Evolutionary conservation across 768 basidiomycete species (phyloP).

Genomic region (button mushroom (Agaricus bisporus)): DNA sequence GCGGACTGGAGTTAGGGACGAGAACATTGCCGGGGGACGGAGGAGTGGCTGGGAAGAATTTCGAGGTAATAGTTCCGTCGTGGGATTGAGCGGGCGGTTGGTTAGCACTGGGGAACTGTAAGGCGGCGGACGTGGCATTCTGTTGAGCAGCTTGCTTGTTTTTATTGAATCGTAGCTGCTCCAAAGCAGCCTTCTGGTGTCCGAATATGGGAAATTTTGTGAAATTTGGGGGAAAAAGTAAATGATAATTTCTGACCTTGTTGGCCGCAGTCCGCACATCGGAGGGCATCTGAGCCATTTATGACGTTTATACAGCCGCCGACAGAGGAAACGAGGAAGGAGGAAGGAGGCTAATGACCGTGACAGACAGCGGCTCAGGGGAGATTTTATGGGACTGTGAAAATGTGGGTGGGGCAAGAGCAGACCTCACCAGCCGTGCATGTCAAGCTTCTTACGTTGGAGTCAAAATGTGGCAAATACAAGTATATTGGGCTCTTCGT

Average conservation of each 20-base stretch:
- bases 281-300: slow-evolving; percentile 37
- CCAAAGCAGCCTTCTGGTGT: slow-evolving; percentile 37
- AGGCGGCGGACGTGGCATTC: slow-evolving; percentile 18
- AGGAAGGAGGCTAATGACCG: slow-evolving; percentile 12
- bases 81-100: slow-evolving; percentile 62
- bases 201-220: slow-evolving; percentile 15
- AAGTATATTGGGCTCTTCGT: slow-evolving; percentile 4
- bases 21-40: slow-evolving; percentile 52
- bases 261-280: slow-evolving; percentile 38
- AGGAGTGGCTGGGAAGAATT: slow-evolving; percentile 47
- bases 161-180: slow-evolving; percentile 42
- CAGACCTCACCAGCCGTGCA: slow-evolving; percentile 11
- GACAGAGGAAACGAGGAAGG: slow-evolving; percentile 16
- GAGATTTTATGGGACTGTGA: slow-evolving; percentile 8
- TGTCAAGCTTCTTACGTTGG: slow-evolving; percentile 34
- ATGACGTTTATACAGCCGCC: slow-evolving; percentile 10
- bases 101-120: slow-evolving; percentile 20
- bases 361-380: slow-evolving; percentile 25
- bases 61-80: slow-evolving; percentile 65
- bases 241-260: slow-evolving; percentile 37
- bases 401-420: slow-evolving; percentile 10
- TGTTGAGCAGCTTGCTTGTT: slow-evolving; percentile 23
- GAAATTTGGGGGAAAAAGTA: slow-evolving; percentile 7
- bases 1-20: slow-evolving; percentile 74
- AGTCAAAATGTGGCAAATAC: slow-evolving; percentile 44